Percentiles rank a stretch among this genome's conserved stretches.
These are phyloP conservation scores for Heterotrichella gracilis DNA, from an alignment of 352 stramenopile genomes.

Conservation along the genomic window DNA sequence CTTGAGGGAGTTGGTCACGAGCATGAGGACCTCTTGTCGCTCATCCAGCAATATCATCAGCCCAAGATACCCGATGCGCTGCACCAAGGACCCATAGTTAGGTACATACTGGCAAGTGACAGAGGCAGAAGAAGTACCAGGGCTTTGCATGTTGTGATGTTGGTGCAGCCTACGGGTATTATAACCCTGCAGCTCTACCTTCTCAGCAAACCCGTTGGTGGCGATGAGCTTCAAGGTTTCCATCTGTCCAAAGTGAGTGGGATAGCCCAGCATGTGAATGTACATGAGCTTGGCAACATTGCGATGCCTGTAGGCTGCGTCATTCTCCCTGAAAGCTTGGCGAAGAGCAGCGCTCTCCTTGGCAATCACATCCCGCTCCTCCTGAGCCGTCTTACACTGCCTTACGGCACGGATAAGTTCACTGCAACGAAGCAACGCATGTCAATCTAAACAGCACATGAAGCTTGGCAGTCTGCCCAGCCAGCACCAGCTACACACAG, in stretches of 20 bases:
- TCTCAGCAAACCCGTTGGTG: constrained; percentile 86
- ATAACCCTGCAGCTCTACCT: no score
- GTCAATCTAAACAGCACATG: no score
- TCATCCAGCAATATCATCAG: constrained; percentile 86
- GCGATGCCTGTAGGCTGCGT: constrained; percentile 72
- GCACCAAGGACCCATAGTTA: no score
- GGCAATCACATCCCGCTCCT: constrained; percentile 88
- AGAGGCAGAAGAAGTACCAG: no score
- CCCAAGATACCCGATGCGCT: constrained; percentile 31
- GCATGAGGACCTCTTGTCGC: constrained; percentile 89
- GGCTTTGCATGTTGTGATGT: no score
- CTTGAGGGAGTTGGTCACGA: constrained; percentile 97
- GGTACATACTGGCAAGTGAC: no score
- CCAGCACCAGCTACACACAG: no score
- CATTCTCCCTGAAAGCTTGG: constrained; percentile 86
- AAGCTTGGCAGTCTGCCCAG: no score
- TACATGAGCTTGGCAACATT: constrained; percentile 98
- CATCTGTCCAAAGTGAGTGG: constrained; percentile 96
- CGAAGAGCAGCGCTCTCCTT: constrained; percentile 94
- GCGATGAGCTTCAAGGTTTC: constrained; percentile 98
- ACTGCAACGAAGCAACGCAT: no score
- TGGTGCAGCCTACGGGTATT: no score
- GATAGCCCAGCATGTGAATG: constrained; percentile 99
- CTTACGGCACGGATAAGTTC: constrained; percentile 88
- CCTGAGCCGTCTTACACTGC: constrained; percentile 83